Evolutionary conservation across 2,329 filamentous ascomycete genomes (phyloP).

Genomic region (Diaporthe sp.): DNA sequence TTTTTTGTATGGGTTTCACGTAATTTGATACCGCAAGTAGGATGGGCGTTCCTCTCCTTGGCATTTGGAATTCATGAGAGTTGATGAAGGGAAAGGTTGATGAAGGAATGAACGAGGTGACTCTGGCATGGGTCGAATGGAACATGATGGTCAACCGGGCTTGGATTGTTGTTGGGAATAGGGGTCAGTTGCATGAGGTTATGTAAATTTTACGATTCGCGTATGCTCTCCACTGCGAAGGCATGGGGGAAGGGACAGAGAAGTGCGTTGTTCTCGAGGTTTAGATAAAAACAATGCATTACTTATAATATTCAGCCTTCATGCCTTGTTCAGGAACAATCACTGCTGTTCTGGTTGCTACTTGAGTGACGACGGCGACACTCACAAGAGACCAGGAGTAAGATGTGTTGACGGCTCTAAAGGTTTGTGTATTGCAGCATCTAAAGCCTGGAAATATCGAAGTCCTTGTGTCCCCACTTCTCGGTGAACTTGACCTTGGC

Average conservation of each 20-base stretch:
- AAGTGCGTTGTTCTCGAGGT: conserved; percentile 8
- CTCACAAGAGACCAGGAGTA: neutral
- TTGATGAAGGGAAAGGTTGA: neutral
- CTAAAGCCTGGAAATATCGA: conserved; percentile 63
- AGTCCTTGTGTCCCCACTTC: conserved; percentile 99
- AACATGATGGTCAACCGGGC: conserved; percentile 17
- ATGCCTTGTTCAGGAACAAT: neutral
- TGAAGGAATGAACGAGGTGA: neutral
- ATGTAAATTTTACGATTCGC: conserved; percentile 24
- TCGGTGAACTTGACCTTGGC: conserved; percentile 86
- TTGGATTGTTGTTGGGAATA: conserved; percentile 5
- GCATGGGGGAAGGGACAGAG: neutral
- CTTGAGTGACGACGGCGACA: neutral
- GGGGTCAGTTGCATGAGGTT: conserved; percentile 1
- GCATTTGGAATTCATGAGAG: neutral
- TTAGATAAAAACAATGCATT: conserved; percentile 36
- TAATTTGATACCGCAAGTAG: conserved; percentile 21
- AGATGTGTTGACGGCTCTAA: neutral
- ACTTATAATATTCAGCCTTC: neutral
- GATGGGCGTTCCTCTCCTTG: conserved; percentile 9
- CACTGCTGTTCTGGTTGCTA: no score
- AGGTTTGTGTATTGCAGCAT: conserved; percentile 1
- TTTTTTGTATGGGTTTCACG: neutral
- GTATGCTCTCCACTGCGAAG: conserved; percentile 8
- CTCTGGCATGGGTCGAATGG: neutral